phyloP scores from a whole-genome alignment of 164 flowering plant genomes.

The Malania oleifera region DNA sequence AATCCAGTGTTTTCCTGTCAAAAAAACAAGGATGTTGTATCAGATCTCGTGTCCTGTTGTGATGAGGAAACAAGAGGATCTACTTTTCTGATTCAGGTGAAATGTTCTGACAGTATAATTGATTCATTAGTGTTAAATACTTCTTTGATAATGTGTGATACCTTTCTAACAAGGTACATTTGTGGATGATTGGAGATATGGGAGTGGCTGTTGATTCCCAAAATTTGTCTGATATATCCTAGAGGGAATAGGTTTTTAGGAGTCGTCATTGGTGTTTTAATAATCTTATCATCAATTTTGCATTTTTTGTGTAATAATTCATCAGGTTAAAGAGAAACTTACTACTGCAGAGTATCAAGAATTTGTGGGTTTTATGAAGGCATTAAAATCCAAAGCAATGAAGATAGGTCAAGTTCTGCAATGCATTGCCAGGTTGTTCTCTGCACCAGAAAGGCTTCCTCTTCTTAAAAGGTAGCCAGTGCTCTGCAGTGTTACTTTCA shows the following conservation, averaged over 20 bases:
- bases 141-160: neutral
- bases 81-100: slow-evolving; percentile 71
- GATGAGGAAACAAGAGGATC: slow-evolving; percentile 58
- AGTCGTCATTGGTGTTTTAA: too few species aligned
- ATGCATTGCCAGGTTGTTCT: slow-evolving; percentile 64
- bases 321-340: slow-evolving; percentile 83
- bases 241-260: too few species aligned
- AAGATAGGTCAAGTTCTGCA: slow-evolving; percentile 55
- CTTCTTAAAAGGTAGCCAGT: slow-evolving; percentile 66
- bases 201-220: too few species aligned
- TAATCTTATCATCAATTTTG: too few species aligned
- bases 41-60: slow-evolving; percentile 19
- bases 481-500: neutral
- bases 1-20: slow-evolving; percentile 14
- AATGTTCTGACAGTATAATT: neutral
- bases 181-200: too few species aligned
- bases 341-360: slow-evolving; percentile 60
- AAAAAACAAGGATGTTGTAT: slow-evolving; percentile 20
- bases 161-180: too few species aligned
- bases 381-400: slow-evolving; percentile 75
- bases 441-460: slow-evolving; percentile 64
- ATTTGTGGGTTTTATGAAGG: slow-evolving; percentile 79
- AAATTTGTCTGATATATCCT: too few species aligned
- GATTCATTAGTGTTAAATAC: neutral
- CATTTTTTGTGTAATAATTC: too few species aligned